Conservation (phyloP, 345 rosid genomes). For the Melaleuca alternifolia region DNA sequence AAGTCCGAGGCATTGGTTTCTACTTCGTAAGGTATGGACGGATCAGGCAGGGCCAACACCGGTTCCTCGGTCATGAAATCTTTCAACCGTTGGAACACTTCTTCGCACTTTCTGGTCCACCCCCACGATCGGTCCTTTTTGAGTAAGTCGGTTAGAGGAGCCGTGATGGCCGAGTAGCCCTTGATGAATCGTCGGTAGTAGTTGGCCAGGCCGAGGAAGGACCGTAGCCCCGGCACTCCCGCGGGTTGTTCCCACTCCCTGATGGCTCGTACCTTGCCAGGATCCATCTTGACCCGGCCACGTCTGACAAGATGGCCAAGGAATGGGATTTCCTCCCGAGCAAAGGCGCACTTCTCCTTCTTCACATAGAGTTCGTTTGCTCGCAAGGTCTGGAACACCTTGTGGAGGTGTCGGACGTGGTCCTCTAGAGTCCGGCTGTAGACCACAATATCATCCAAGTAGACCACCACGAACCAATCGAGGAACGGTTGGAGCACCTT, state of each 20-base stretch:
- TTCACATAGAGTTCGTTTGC: not conserved
- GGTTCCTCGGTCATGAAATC: not conserved
- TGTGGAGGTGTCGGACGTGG: not conserved
- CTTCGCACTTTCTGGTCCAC: not conserved
- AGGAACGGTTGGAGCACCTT: not conserved
- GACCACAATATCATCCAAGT: not conserved
- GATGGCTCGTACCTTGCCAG: not conserved
- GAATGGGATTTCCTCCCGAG: not conserved
- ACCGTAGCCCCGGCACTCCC: too few species aligned
- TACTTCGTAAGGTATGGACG: not conserved
- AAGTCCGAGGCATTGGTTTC: not conserved
- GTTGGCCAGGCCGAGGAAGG: not conserved
- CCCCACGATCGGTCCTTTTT: not conserved
- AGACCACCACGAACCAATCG: not conserved
- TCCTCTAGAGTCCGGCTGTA: not conserved
- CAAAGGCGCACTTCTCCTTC: not conserved
- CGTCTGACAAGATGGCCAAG: not conserved
- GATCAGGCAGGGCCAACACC: not conserved
- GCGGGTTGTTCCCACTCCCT: not conserved
- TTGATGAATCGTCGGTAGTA: not conserved
- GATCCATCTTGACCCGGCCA: not conserved
- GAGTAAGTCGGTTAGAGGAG: not conserved
- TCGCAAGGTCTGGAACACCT: not conserved
- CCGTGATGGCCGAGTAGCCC: not conserved
- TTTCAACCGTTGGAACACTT: not conserved